Base-by-base conservation (phyloP, 352 stramenopile genomes). In the Aphanomyces invadans region DNA sequence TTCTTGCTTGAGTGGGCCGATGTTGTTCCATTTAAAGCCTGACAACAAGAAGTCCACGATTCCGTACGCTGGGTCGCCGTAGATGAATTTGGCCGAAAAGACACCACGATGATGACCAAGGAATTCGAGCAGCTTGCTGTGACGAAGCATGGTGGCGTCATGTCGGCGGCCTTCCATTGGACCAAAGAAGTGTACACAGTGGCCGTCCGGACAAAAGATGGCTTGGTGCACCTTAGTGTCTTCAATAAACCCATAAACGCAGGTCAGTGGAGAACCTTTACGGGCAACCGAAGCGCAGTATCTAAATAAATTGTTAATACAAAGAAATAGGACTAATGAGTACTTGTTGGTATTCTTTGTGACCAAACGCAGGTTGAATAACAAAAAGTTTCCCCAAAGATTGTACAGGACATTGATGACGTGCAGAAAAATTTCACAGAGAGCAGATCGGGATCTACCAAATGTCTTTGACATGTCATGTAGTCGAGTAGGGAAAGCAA, bases 171-270 rank as follows among this genome's bases (percentile, higher is more conserved):
- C n/a, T n/a, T n/a, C n/a, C n/a, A n/a, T n/a, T n/a, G n/a, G n/a
- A n/a, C n/a, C n/a, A n/a, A n/a, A n/a, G n/a, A n/a, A n/a, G n/a
- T n/a, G n/a, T n/a, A n/a, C n/a, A n/a, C n/a, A n/a, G n/a, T n/a
- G n/a, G n/a, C n/a, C n/a, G n/a, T n/a, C n/a, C n/a, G n/a, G n/a
- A n/a, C n/a, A n/a, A n/a, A n/a, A n/a, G n/a, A n/a, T n/a, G n/a
- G n/a, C n/a, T n/a, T n/a, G n/a, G n/a, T n/a, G n/a, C n/a, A 72
- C 54, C 33, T 72, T 72, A 0, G 56, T 67, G 10, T 49, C 65
- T 21, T 71, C 65, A 31, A 67, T 59, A 32, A 71, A 71, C 1
- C 48, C 65, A 29, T 45, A 71, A 17, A 70, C 44, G 28, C n/a
- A n/a, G n/a, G n/a, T n/a, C n/a, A n/a, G n/a, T n/a, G 3, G 54